These are phyloP conservation scores for Amphirosellinia nigrospora DNA, from an alignment of 495 filamentous ascomycete genomes.

Conservation along the genomic window DNA sequence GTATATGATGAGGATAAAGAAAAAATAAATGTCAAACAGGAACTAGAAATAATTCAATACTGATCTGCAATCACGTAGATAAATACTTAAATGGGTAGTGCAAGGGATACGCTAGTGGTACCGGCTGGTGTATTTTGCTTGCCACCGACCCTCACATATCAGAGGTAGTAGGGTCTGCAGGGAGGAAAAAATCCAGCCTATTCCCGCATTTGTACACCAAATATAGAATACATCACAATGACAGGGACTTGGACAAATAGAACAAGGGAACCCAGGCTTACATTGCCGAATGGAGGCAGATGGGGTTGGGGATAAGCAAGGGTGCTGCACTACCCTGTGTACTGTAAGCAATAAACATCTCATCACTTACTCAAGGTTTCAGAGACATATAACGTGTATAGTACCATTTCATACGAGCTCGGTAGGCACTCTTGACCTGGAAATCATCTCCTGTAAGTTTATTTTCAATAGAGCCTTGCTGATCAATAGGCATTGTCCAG, in stretches of 20 bases:
- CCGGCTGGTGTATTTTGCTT: neutral
- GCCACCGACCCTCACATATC: neutral
- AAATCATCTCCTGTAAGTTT: neutral
- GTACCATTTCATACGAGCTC: neutral
- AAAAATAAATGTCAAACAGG: neutral
- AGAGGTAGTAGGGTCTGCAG: too few species aligned
- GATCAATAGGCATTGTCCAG: neutral
- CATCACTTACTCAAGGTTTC: neutral
- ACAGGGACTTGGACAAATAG: neutral
- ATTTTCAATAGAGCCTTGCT: neutral
- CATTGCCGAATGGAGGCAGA: neutral
- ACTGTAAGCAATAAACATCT: neutral
- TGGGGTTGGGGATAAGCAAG: neutral
- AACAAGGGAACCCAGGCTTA: neutral
- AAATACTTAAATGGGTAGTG: neutral
- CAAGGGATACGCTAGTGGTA: conserved; percentile 4
- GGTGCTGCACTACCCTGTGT: neutral
- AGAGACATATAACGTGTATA: neutral
- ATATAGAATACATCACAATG: neutral
- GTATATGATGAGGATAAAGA: neutral
- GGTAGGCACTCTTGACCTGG: neutral
- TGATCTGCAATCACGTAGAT: conserved; percentile 10
- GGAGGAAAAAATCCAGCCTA: conserved; percentile 1
- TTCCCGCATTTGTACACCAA: neutral
- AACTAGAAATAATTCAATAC: conserved; percentile 11